Evolutionary conservation across 768 basidiomycete species (phyloP), one percentile per base, ranked within the genome.

Genomic region (Tylopilus sp.): DNA sequence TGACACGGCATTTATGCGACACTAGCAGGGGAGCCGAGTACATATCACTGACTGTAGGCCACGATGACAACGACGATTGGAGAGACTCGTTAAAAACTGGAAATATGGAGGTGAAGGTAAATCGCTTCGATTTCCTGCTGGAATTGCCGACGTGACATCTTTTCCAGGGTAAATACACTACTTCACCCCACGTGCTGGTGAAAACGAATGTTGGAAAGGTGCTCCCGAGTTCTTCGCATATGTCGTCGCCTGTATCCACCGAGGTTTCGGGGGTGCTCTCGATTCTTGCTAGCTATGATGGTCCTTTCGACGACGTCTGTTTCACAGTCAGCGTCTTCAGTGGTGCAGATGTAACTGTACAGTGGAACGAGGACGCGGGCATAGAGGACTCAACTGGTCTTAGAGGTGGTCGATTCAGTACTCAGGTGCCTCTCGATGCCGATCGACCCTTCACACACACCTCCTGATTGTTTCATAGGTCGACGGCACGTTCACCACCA

Each of bases 1-100:
- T 98, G 2, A 86, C 85, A 0, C 80, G 91, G 25, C 95, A 98
- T 65, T 65, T 87, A 8, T 65, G 67, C 1, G 74, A 85, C 55
- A 86, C 81, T n/a, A 76, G 71, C 41, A 73, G 79, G 36, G 76
- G 71, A 6, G 70, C 77, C 1, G 86, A 90, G 53, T 94, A 83
- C 63, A 83, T 91, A 43, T 80, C 88, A 7, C 62, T 94, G 21
- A 63, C 56, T 7, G 63, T 69, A 25, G 50, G 50, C 15, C 45
- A 51, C 26, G 26, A 26, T 75, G 72, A 83, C 48, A 78, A 79
- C 35, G 66, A 66, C 18, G 64, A 68, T 35, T 51, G 56, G 55
- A 51, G 53, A 56, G 51, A 53, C 33, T 44, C 33, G 65, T 68
- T 50, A 61, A 70, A 54, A 48, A 44, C 43, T 9, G 40, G 67